Conservation (phyloP, 1,284 basidiomycete genomes). For the Lentinula novae-zelandiae region DNA sequence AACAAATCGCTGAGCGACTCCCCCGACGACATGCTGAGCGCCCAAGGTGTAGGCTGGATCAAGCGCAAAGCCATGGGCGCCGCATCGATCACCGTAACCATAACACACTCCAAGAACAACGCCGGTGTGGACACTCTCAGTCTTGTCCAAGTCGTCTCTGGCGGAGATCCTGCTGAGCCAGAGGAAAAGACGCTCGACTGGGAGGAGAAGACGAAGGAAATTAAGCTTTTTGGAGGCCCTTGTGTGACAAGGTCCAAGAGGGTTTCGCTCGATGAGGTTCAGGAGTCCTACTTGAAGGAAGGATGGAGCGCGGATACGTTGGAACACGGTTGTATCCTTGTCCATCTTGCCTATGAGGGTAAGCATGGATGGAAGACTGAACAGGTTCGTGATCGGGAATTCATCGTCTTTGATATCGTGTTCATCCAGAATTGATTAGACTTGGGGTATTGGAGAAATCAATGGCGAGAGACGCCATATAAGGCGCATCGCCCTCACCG, state of each 20-base stretch:
- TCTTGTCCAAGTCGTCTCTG: conserved; percentile 35
- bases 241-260: conserved; percentile 30
- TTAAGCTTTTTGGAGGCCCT: conserved; percentile 35
- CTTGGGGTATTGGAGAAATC: conserved; percentile 49
- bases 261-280: conserved; percentile 24
- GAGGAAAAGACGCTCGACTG: conserved; percentile 38
- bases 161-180: conserved; percentile 30
- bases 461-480: conserved; percentile 42
- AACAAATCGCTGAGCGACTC: conserved; percentile 36
- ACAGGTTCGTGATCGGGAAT: neutral
- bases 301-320: conserved; percentile 16
- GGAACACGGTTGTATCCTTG: conserved; percentile 14
- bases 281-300: conserved; percentile 7
- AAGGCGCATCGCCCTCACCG: conserved; percentile 41
- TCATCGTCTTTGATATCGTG: neutral
- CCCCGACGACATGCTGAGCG: conserved; percentile 35
- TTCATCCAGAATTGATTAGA: conserved; percentile 24
- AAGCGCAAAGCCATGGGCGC: conserved; percentile 31
- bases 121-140: conserved; percentile 38
- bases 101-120: conserved; percentile 40
- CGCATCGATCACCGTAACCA: conserved; percentile 32
- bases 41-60: conserved; percentile 41
- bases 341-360: neutral
- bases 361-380: conserved; percentile 1
- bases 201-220: conserved; percentile 27